These are phyloP conservation scores for Luffa acutangula DNA, from an alignment of 306 rosid species.

Conservation along the genomic window DNA sequence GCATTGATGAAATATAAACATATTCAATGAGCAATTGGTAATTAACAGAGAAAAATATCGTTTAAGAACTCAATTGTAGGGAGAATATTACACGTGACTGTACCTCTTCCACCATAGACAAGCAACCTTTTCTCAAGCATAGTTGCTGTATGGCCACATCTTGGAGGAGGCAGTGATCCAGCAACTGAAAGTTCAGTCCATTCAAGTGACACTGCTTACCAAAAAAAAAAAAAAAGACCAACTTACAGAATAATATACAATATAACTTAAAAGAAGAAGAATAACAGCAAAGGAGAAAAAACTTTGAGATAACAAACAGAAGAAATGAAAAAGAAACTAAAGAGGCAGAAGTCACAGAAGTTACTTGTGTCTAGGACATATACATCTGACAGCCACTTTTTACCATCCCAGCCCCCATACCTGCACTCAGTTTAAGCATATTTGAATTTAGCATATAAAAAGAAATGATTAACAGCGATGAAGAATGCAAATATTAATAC, in stretches of 20 bases:
- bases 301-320: background rate
- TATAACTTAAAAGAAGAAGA: background rate
- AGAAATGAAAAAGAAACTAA: background rate
- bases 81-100: slow-evolving; percentile 15
- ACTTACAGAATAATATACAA: slow-evolving; percentile 14
- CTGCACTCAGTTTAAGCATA: slow-evolving; percentile 31
- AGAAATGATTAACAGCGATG: background rate
- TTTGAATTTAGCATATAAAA: slow-evolving; percentile 9
- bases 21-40: background rate
- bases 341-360: slow-evolving; percentile 12
- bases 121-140: slow-evolving; percentile 89
- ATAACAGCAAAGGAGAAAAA: background rate
- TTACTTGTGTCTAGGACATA: slow-evolving; percentile 92
- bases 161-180: slow-evolving; percentile 81
- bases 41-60: background rate
- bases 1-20: background rate
- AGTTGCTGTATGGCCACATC: slow-evolving; percentile 90
- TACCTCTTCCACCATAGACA: slow-evolving; percentile 96
- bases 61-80: slow-evolving; percentile 7
- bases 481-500: slow-evolving; percentile 14
- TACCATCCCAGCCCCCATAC: slow-evolving; percentile 99
- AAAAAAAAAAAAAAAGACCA: slow-evolving; percentile 19
- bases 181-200: slow-evolving; percentile 81
- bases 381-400: slow-evolving; percentile 91
- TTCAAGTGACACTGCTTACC: slow-evolving; percentile 64